Evolutionary conservation across 192 early-diverging fungal species (phyloP), one percentile per base, ranked within the genome.

Genomic region (Podila clonocystis): DNA sequence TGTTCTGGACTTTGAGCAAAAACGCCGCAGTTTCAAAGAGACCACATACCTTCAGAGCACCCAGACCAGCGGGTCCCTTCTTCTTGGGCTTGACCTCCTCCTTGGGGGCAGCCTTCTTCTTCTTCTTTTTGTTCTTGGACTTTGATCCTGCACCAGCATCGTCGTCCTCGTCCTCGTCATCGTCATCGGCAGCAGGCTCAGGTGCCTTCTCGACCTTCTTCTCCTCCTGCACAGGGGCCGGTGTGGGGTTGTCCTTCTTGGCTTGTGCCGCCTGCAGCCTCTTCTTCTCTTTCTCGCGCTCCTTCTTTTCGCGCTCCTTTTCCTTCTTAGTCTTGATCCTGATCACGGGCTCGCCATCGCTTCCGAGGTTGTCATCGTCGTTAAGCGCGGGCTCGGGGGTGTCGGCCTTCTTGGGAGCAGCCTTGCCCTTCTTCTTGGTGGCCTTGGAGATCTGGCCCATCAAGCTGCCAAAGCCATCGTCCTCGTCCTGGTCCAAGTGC

Each of bases 231-330:
- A 67, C 70, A 28, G 67, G 9, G n/a, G 70, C 70, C 26, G 83
- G 70, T 9, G 55, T 55, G 30, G 86, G 75, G 67, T 73, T 69
- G 58, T 57, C 68, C 61, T 63, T 70, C 71, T 83, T 82, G 62
- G 83, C 88, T 83, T 85, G 83, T n/a, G 84, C 85, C 50, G 82
- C 78, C 48, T 78, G 87, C 62, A 82, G 82, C 58, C 75, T 73
- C 68, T 84, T 85, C 65, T 86, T 85, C 68, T 89, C 85, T 83
- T 93, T 93, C 67, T 88, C 86, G 24, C 86, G 87, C 69, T 93
- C 91, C 85, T 95, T 95, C 71, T 93, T 91, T 67, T 95, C 88
- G 70, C 87, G 87, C 73, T 96, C 95, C 84, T 96, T 96, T 66
- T 96, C 94, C 80, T 95, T 95, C 77, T 96, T 96, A 49, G 93